These are phyloP conservation scores for Symmetrospora coprosmae DNA, from an alignment of 768 basidiomycete genomes.

Conservation along the genomic window DNA sequence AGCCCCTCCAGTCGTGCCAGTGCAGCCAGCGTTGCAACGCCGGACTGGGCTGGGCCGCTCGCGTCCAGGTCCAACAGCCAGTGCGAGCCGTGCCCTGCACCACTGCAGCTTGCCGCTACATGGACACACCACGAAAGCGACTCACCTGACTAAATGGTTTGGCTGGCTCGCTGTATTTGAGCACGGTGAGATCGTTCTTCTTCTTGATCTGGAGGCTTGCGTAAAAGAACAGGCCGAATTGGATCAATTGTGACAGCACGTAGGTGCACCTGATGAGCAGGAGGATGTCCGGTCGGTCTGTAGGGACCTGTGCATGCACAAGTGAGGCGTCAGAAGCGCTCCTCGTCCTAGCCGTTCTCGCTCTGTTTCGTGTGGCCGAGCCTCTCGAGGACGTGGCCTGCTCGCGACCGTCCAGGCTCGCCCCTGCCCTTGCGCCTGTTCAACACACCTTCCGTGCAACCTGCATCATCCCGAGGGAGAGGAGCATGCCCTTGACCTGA, in stretches of 20 bases:
- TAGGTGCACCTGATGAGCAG: conserved; percentile 73
- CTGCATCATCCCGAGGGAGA: conserved; percentile 2
- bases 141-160: conserved; percentile 38
- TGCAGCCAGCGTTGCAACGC: no score
- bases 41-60: no score
- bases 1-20: no score
- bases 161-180: conserved; percentile 82
- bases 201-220: conserved; percentile 64
- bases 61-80: no score
- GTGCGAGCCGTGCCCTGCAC: no score
- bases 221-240: conserved; percentile 65
- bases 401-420: not conserved
- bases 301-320: not conserved
- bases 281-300: conserved; percentile 49
- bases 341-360: not conserved
- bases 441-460: conserved; percentile 3
- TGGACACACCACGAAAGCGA: not conserved
- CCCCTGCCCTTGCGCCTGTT: not conserved
- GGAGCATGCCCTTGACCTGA: conserved; percentile 19
- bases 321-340: not conserved
- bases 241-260: conserved; percentile 55
- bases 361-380: not conserved
- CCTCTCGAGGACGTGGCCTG: not conserved
- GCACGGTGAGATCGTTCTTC: conserved; percentile 87
- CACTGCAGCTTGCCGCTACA: no score